Evolutionary conservation across 2,329 filamentous ascomycete genomes (phyloP).

Genomic region (Neocatenulostroma microsporum): DNA sequence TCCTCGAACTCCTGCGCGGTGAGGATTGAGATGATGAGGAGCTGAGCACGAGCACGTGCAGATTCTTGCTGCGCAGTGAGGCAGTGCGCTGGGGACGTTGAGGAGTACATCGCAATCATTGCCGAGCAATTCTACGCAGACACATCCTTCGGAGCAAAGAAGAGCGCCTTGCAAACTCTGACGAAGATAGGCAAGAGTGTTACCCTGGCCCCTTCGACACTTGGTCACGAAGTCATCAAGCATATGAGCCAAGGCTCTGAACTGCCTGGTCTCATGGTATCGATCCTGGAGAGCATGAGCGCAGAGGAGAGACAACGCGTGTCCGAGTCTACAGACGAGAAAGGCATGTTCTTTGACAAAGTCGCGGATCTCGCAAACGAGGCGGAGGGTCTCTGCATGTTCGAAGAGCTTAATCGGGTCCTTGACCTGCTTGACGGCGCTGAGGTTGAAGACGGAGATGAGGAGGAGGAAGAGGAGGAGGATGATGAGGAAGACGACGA

Average conservation of each 20-base stretch:
- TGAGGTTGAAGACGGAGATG: constrained; percentile 66
- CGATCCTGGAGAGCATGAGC: background rate
- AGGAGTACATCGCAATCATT: background rate
- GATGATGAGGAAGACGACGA: constrained; percentile 70
- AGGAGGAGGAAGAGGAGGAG: constrained; percentile 69
- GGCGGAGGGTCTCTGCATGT: too few relatives aligned
- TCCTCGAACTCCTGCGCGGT: too few relatives aligned
- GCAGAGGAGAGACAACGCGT: background rate
- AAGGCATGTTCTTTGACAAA: background rate
- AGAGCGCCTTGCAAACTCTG: background rate
- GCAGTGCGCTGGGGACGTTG: background rate
- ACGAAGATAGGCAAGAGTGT: background rate
- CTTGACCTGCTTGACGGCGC: constrained; percentile 50
- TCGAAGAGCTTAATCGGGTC: too few relatives aligned
- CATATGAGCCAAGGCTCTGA: background rate
- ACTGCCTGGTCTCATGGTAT: background rate
- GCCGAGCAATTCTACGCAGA: background rate
- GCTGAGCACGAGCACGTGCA: too few relatives aligned
- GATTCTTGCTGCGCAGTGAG: too few relatives aligned
- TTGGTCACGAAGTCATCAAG: background rate
- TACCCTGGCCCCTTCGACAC: background rate
- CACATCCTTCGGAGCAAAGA: background rate
- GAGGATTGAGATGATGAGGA: too few relatives aligned
- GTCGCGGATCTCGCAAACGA: background rate
- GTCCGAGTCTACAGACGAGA: background rate